Base-by-base conservation (phyloP, 2,329 filamentous ascomycete genomes). In the Penicillium sp. region DNA sequence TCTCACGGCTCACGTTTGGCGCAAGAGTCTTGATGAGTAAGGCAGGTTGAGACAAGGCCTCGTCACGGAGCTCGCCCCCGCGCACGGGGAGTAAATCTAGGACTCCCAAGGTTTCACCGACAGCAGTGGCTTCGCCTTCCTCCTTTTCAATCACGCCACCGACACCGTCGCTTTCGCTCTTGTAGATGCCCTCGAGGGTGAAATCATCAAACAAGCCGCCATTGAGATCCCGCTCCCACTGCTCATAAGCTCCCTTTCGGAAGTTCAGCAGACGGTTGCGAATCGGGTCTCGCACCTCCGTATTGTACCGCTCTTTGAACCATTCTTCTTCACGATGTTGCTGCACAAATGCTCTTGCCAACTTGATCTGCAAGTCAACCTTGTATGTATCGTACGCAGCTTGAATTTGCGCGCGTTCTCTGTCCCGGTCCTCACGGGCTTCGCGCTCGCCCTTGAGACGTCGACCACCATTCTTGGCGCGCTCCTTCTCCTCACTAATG, bases 1-100 rank as follows among this genome's bases (percentile, higher is more conserved):
- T 98, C 54, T 91, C 88, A 42, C 95, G 91, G 72, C 92, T 97
- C 65, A 99, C 95, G 62, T 96, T 96, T 8, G 95, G 95, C 4
- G 95, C 94, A 72, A 99, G 93, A 0, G 95, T 99, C 82, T 99
- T 99, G 83, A 99, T 97, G 51, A 99, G 86, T 19, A 99, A 84
- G 0, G 96, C 97, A 15, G 95, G 95, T 76, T 96, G 92, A 68
- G 90, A 89, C 35, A 95, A 86, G 53, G 90, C 91, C 68, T 97
- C 93, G 73, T 99, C 95, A 40, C 92, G 89, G 56, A 98, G 86
- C 67, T 98, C 94, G 53, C 91, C 92, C 30, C 91, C 92, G 67
- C 88, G 88, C 44, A 89, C 89, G 37, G 95, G 93, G 15, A 98
- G 86, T 53, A 98, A 83, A 76, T 98, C 95, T 51, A 94, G 90